Evolutionary conservation across 2,329 filamentous ascomycete species (phyloP), one percentile per base, ranked within the genome.

Genomic region (Phaeoacremonium minimum): DNA sequence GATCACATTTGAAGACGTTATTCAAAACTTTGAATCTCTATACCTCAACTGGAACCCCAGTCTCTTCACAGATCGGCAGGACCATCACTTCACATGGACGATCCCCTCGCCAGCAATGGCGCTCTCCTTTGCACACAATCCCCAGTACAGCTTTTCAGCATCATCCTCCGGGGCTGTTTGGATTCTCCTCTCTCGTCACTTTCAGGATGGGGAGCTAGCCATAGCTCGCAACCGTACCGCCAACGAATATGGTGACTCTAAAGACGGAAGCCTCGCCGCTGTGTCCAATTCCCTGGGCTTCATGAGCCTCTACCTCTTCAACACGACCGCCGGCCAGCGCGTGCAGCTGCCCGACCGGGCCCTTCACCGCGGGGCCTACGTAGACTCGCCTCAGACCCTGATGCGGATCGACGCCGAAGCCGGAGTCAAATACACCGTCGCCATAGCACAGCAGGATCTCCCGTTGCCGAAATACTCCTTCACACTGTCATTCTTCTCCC

Each of bases 31-130:
- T 45, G 89, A 97, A 56, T 95, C 90, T 14, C 78, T 98, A 47
- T 98, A 97, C 58, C 71, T 98, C 37, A 98, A 97, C 61, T 98
- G 93, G 93, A 96, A 95, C 46, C 90, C 93, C 0, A 74, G 76
- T 1, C 68, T 95, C 1, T 98, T 98, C 61, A 68, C 69, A 2
- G 67, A 85, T 54, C 81, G 90, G 7, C 83, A 95, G 57, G 90
- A 98, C 50, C 80, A 90, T 38, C 93, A 98, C 60, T 95, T 97
- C 53, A 72, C 73, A 3, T 98, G 93, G 93, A 73, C 83, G 3
- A 63, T 79, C 22, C 64, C 72, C 15, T 57, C 56, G 18, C 56
- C 61, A 29, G 69, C 63, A 28, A 63, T 73, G 46, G 59, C 69
- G 7, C 65, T 69, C n/a, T 79, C 75, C 4, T 70, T 83, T 33